These are phyloP conservation scores for Dothideomycetes sp. DNA, from an alignment of 2,329 filamentous ascomycete species.

Conservation along the genomic window DNA sequence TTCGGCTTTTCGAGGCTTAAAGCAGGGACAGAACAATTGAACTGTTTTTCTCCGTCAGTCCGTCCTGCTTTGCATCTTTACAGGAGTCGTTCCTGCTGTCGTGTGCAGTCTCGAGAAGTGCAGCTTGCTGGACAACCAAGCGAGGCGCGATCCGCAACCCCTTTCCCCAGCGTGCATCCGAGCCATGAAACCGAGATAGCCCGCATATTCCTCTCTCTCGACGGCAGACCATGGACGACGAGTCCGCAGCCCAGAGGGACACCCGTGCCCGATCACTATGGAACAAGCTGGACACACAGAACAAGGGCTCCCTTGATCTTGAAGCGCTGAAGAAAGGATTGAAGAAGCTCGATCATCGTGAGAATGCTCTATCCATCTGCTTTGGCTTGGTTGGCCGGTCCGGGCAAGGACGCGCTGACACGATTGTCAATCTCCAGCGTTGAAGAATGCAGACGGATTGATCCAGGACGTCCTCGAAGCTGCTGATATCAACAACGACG, in stretches of 20 bases:
- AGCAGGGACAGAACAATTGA: neutral
- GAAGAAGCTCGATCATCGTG: conserved; percentile 85
- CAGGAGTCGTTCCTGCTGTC: neutral
- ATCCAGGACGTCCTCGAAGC: conserved; percentile 69
- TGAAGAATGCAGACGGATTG: conserved; percentile 88
- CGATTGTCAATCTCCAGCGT: conserved; percentile 36
- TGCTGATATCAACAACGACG: conserved; percentile 81
- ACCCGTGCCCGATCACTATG: conserved; percentile 76
- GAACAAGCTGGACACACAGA: conserved; percentile 67
- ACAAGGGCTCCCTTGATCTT: conserved; percentile 72
- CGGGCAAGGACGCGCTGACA: conserved; percentile 1
- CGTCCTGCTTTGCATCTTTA: neutral
- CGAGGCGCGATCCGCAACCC: neutral
- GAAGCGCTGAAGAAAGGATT: conserved; percentile 77
- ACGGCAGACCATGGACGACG: conserved; percentile 54
- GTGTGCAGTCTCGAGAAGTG: neutral
- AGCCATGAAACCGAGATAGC: conserved; percentile 21
- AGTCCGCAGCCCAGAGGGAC: conserved; percentile 71
- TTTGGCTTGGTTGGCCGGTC: neutral
- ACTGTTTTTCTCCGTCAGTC: conserved; percentile 1
- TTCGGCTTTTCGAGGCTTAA: conserved; percentile 9
- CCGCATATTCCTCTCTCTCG: conserved; percentile 9
- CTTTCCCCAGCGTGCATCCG: conserved; percentile 3
- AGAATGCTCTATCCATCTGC: conserved; percentile 29
- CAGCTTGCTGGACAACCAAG: neutral